Conservation (phyloP, 2,329 filamentous ascomycete species). For the Pseudogymnoascus sp. region DNA sequence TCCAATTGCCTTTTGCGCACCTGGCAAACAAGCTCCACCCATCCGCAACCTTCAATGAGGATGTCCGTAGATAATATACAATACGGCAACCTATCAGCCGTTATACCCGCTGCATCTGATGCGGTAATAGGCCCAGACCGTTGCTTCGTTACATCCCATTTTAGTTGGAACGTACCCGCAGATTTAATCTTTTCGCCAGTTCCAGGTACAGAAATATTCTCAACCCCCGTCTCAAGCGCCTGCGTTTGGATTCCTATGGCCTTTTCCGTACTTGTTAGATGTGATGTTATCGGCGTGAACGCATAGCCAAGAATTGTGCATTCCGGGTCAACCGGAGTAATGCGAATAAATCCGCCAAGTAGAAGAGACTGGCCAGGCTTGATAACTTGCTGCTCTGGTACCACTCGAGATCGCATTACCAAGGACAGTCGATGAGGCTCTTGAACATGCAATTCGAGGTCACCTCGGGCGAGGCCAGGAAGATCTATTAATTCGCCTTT, state of each 20-base stretch:
- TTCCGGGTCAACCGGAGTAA: constrained; percentile 63
- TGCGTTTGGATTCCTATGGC: constrained; percentile 64
- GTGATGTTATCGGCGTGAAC: constrained; percentile 70
- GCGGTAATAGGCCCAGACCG: constrained; percentile 66
- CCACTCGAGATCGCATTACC: constrained; percentile 69
- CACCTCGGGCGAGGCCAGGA: constrained; percentile 69
- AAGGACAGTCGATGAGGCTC: constrained; percentile 57
- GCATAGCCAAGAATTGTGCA: constrained; percentile 69
- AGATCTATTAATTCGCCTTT: constrained; percentile 89
- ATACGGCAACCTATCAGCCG: constrained; percentile 65
- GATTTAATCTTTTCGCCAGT: constrained; percentile 50
- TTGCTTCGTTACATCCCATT: constrained; percentile 73
- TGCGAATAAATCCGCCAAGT: constrained; percentile 75
- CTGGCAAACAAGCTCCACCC: constrained; percentile 82
- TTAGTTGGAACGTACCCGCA: constrained; percentile 67
- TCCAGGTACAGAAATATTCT: constrained; percentile 53
- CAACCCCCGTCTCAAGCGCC: constrained; percentile 47
- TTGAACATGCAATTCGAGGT: constrained; percentile 61
- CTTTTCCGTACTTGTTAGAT: constrained; percentile 73
- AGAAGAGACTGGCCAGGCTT: constrained; percentile 73
- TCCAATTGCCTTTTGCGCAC: constrained; percentile 51
- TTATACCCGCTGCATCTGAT: constrained; percentile 51
- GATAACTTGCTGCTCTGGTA: constrained; percentile 63
- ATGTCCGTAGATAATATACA: constrained; percentile 73
- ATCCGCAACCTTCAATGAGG: constrained; percentile 84